phyloP scores from a whole-genome alignment of 768 basidiomycete genomes.

The Pulveroboletus sp. region DNA sequence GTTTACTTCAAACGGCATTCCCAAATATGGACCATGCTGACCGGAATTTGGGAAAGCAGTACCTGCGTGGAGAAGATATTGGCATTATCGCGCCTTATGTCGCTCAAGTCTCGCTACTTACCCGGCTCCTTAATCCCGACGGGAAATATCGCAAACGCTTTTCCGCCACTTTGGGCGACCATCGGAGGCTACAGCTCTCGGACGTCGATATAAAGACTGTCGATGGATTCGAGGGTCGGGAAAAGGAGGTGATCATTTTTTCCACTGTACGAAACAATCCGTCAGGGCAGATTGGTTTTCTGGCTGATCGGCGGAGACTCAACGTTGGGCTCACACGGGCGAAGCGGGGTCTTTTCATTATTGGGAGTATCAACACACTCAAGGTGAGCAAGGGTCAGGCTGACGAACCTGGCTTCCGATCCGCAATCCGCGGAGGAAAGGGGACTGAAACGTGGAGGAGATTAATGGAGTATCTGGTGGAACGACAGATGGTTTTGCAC shows the following conservation, averaged over 20 bases:
- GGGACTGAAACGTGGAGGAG: slow-evolving; percentile 57
- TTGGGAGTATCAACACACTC: slow-evolving; percentile 70
- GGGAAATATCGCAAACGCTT: slow-evolving; percentile 52
- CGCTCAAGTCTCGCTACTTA: slow-evolving; percentile 77
- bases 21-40: slow-evolving; percentile 3
- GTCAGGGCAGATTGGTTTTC: slow-evolving; percentile 77
- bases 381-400: slow-evolving; percentile 38
- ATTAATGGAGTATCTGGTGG: slow-evolving; percentile 53
- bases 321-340: slow-evolving; percentile 92
- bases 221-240: slow-evolving; percentile 91
- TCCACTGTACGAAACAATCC: slow-evolving; percentile 85
- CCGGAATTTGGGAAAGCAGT: slow-evolving; percentile 35
- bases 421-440: slow-evolving; percentile 31
- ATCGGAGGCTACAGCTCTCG: slow-evolving; percentile 59
- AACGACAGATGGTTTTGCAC: slow-evolving; percentile 49
- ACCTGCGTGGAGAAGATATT: slow-evolving; percentile 69
- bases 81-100: slow-evolving; percentile 92
- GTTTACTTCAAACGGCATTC: slow-evolving; percentile 21
- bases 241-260: slow-evolving; percentile 91
- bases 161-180: slow-evolving; percentile 54
- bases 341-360: slow-evolving; percentile 76
- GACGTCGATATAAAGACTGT: slow-evolving; percentile 87
- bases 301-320: slow-evolving; percentile 78
- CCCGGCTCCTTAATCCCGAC: slow-evolving; percentile 60
- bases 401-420: slow-evolving; percentile 8